phyloP scores from a whole-genome alignment of 768 basidiomycete species.

The Calocera viscosa region DNA sequence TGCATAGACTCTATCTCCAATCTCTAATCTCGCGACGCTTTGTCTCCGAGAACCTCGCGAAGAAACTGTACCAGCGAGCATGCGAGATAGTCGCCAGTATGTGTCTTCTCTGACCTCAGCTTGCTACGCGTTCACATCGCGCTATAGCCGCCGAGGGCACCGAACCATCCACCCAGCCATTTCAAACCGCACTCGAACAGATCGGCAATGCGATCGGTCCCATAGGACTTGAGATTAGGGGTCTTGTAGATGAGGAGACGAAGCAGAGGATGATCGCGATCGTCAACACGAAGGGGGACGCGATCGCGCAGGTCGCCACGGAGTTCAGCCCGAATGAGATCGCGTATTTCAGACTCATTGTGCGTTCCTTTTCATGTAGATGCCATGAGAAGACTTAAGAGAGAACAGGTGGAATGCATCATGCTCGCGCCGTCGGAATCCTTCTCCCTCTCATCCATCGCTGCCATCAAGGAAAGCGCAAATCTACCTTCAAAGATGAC shows the following conservation, averaged over 20 bases:
- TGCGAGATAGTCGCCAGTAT: constrained; percentile 55
- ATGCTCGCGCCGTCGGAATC: constrained; percentile 64
- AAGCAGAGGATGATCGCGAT: constrained; percentile 56
- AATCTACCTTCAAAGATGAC: constrained; percentile 35
- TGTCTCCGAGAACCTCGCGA: constrained; percentile 51
- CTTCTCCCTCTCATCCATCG: constrained; percentile 64
- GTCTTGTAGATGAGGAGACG: constrained; percentile 47
- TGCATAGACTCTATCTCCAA: constrained; percentile 54
- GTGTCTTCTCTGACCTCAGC: constrained; percentile 9
- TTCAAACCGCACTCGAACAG: constrained; percentile 46
- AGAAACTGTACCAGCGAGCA: constrained; percentile 54
- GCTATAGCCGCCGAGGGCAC: constrained; percentile 40
- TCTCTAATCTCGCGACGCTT: constrained; percentile 58
- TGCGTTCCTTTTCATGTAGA: constrained; percentile 29
- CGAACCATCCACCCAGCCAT: constrained; percentile 36
- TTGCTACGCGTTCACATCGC: constrained; percentile 3
- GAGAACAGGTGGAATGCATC: constrained; percentile 68
- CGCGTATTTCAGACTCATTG: constrained; percentile 70
- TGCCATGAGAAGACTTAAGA: background rate
- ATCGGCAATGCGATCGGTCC: constrained; percentile 54
- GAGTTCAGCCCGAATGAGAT: constrained; percentile 72
- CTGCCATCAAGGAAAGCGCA: constrained; percentile 58
- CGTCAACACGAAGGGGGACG: constrained; percentile 70
- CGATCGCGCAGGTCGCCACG: constrained; percentile 71
- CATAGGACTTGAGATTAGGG: constrained; percentile 61